A percentile compares a stretch with the other conserved stretches of the same genome.
Conservation (phyloP, 192 early-diverging fungal species). For the Dissophora ornata region DNA sequence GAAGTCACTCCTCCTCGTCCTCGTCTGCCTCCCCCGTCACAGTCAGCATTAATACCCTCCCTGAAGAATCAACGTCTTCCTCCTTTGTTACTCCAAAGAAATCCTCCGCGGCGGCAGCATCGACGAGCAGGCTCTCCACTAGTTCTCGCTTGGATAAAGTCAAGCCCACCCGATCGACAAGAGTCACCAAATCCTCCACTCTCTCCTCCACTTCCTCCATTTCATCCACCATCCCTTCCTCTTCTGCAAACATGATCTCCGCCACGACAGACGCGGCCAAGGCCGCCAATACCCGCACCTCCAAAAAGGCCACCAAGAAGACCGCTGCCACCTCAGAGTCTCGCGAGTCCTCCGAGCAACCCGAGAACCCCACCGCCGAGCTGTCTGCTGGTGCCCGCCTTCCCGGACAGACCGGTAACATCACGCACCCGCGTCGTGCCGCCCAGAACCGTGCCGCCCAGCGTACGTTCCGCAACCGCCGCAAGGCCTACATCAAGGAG, state of each 20-base stretch:
- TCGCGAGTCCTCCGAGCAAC: conserved; percentile 34
- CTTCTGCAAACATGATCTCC: conserved; percentile 8
- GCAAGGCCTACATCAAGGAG: conserved; percentile 82
- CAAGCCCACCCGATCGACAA: conserved; percentile 43
- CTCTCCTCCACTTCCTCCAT: conserved; percentile 16
- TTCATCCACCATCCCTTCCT: not conserved
- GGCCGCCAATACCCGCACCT: not conserved
- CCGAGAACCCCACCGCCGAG: not conserved
- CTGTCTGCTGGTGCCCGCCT: not conserved
- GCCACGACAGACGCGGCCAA: conserved; percentile 9
- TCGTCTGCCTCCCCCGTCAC: not conserved
- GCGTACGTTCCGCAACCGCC: conserved; percentile 89
- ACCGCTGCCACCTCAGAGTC: conserved; percentile 14
- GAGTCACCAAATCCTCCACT: conserved; percentile 29
- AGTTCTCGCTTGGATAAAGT: conserved; percentile 52
- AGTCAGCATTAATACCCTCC: not conserved
- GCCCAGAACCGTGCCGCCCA: conserved; percentile 93
- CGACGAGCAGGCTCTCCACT: conserved; percentile 31
- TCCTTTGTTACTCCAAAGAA: conserved; percentile 12
- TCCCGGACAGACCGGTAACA: conserved; percentile 22
- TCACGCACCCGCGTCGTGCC: conserved; percentile 73
- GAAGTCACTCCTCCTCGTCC: not conserved
- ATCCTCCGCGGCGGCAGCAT: conserved; percentile 5
- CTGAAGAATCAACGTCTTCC: conserved; percentile 7
- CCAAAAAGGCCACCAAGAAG: conserved; percentile 21